phyloP scores from a whole-genome alignment of 2,329 filamentous ascomycete species.

The Stagonosporopsis chrysanthemi region DNA sequence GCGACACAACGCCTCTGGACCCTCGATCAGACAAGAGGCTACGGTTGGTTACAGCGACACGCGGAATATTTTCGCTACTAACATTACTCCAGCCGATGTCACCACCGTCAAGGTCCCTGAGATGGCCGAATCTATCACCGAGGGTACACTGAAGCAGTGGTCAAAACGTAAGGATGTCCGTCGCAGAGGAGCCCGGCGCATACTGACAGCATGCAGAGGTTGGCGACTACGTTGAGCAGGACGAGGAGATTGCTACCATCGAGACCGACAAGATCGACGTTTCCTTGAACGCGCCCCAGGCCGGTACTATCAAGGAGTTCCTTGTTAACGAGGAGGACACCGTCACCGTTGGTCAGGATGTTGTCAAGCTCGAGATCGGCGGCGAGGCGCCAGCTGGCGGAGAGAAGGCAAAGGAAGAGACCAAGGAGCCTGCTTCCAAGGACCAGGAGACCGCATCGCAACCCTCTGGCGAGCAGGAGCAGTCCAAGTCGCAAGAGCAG shows the following conservation, averaged over 20 bases:
- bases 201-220: constrained; percentile 62
- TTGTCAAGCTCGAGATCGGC: constrained; percentile 81
- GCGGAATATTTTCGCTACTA: background rate
- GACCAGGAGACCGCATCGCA: constrained; percentile 65
- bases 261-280: constrained; percentile 99
- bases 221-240: constrained; percentile 91
- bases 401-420: constrained; percentile 62
- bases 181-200: background rate
- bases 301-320: constrained; percentile 90
- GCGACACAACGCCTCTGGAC: constrained; percentile 35
- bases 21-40: constrained; percentile 46
- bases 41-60: constrained; percentile 32
- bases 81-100: constrained; percentile 65
- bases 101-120: constrained; percentile 90
- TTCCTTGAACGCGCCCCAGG: constrained; percentile 89
- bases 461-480: constrained; percentile 59
- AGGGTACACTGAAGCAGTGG: constrained; percentile 96
- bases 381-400: constrained; percentile 60
- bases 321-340: constrained; percentile 94
- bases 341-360: constrained; percentile 90
- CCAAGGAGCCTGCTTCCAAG: constrained; percentile 66
- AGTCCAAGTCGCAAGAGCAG: constrained; percentile 49
- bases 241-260: constrained; percentile 98
- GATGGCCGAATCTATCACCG: constrained; percentile 98
- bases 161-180: constrained; percentile 68